phyloP scores from a whole-genome alignment of 208 protist species.

The Wallacemonas collosoma region DNA sequence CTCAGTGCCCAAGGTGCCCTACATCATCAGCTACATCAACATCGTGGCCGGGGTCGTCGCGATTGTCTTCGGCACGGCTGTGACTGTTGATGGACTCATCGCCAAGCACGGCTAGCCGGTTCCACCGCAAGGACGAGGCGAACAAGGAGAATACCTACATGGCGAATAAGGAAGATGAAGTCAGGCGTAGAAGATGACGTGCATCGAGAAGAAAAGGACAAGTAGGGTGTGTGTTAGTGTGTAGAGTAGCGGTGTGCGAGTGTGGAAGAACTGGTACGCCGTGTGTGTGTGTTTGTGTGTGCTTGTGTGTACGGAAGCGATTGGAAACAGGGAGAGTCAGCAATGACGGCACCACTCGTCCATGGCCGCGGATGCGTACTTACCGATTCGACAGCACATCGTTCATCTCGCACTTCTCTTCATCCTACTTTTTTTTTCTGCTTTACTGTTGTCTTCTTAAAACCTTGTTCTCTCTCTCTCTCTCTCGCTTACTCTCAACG shows the following conservation, averaged over 20 bases:
- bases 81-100: slow-evolving; percentile 43
- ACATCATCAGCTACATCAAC: slow-evolving; percentile 45
- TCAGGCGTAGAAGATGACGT: not conserved
- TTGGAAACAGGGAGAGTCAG: too few species aligned
- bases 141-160: not conserved
- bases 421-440: not conserved
- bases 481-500: too few species aligned
- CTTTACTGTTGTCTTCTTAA: too few species aligned
- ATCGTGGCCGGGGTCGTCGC: slow-evolving; percentile 54
- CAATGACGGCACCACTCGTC: too few species aligned
- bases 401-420: not conserved
- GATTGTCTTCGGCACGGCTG: slow-evolving; percentile 58
- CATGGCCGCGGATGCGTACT: too few species aligned
- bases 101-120: slow-evolving; percentile 16
- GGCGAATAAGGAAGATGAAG: not conserved
- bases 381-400: not conserved
- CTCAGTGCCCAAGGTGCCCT: slow-evolving; percentile 17
- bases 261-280: too few species aligned
- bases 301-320: too few species aligned
- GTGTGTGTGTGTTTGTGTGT: too few species aligned
- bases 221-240: too few species aligned
- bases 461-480: too few species aligned
- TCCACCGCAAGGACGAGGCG: not conserved
- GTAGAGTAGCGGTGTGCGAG: too few species aligned
- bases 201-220: too few species aligned